Conservation (phyloP, 1,284 basidiomycete genomes). For the Malassezia nana region DNA sequence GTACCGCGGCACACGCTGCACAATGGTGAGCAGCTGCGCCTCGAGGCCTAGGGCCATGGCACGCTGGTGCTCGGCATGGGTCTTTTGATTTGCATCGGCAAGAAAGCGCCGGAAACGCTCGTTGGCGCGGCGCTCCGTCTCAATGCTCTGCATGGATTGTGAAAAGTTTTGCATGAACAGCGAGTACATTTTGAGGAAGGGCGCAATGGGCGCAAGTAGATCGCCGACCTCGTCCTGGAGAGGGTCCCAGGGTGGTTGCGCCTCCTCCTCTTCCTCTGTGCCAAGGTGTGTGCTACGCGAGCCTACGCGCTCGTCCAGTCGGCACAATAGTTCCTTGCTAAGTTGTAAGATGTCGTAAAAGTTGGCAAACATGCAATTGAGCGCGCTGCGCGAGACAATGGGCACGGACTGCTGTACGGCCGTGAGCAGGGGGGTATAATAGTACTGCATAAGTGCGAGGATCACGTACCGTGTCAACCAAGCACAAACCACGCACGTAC, state of each 20-base stretch:
- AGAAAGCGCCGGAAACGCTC: conserved; percentile 37
- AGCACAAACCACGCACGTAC: conserved; percentile 33
- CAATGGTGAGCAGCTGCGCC: conserved; percentile 42
- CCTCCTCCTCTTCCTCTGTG: neutral
- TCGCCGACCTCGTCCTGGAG: conserved; percentile 34
- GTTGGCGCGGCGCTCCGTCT: conserved; percentile 33
- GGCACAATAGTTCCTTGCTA: conserved; percentile 64
- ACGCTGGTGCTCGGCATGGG: conserved; percentile 20
- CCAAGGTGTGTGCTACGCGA: conserved; percentile 58
- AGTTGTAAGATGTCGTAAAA: conserved; percentile 84
- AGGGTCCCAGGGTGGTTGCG: conserved; percentile 29
- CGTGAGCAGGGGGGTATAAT: conserved; percentile 50
- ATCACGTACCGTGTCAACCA: conserved; percentile 24
- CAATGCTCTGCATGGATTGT: conserved; percentile 38
- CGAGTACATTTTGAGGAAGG: conserved; percentile 47
- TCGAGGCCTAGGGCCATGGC: conserved; percentile 42
- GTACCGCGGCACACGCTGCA: conserved; percentile 47
- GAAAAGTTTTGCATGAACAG: conserved; percentile 47
- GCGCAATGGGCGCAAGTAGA: conserved; percentile 42
- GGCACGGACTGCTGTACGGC: conserved; percentile 60
- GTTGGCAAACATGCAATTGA: conserved; percentile 72
- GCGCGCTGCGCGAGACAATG: conserved; percentile 60
- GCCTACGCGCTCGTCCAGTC: conserved; percentile 51
- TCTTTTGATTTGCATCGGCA: conserved; percentile 28
- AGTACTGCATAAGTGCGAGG: conserved; percentile 13